These are phyloP conservation scores for Penicillium daleae DNA, from an alignment of 495 filamentous ascomycete genomes.

Conservation along the genomic window DNA sequence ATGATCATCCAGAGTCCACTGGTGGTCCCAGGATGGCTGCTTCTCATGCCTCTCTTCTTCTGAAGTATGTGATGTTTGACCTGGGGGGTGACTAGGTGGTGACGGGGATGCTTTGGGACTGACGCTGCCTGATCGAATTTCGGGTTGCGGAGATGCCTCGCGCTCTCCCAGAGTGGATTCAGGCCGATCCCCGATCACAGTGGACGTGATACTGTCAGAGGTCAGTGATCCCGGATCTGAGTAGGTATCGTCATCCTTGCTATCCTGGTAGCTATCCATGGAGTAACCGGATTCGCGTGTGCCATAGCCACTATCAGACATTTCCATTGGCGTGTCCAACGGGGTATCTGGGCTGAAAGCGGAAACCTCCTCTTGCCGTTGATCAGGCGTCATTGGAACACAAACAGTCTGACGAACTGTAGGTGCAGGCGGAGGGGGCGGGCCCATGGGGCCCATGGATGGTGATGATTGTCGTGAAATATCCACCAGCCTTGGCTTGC, in stretches of 20 bases:
- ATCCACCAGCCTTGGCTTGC: constrained; percentile 48
- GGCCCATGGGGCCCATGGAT: constrained; percentile 24
- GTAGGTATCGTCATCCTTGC: constrained; percentile 37
- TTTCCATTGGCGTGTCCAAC: constrained; percentile 43
- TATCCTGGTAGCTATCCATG: constrained; percentile 29
- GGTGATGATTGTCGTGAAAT: constrained; percentile 46
- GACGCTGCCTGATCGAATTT: constrained; percentile 32
- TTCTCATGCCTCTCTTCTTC: constrained; percentile 40
- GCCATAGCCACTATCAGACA: constrained; percentile 46
- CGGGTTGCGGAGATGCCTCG: constrained; percentile 28
- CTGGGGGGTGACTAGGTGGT: constrained; percentile 30
- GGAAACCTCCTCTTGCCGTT: constrained; percentile 46
- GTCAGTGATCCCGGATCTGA: constrained; percentile 38
- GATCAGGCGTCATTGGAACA: constrained; percentile 43
- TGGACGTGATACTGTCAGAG: constrained; percentile 37
- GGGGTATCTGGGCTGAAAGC: constrained; percentile 53
- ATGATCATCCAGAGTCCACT: constrained; percentile 51
- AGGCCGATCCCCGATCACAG: constrained; percentile 33
- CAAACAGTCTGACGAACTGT: constrained; percentile 35
- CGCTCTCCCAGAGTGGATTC: constrained; percentile 25
- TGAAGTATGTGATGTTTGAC: constrained; percentile 29
- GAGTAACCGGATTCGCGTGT: constrained; percentile 37
- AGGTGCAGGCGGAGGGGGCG: constrained; percentile 23
- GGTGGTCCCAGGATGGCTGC: constrained; percentile 40
- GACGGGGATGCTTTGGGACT: constrained; percentile 27